Base-by-base conservation (phyloP, 495 filamentous ascomycete species). In the Clavariopsis aquatica region DNA sequence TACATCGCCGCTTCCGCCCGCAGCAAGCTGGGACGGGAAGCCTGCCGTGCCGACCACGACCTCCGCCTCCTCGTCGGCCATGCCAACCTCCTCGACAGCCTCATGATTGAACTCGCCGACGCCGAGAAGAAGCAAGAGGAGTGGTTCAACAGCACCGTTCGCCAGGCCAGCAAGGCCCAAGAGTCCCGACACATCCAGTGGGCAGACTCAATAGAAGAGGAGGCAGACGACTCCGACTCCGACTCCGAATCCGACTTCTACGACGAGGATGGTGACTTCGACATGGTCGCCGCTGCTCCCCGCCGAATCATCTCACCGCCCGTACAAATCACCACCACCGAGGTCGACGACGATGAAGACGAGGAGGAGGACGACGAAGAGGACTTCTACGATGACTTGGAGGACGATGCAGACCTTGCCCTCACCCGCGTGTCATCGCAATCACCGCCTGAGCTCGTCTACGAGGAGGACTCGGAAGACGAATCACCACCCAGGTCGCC, bases 101-200 rank as follows among this genome's bases (percentile, higher is more conserved):
- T 98, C 69, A 98, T 97, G 94, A 81, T 96, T 64, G 92, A 96
- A 74, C 90, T 98, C 19, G 86, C 89, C 76, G 89, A 95, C 43
- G 94, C 95, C 72, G 95, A 98, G 81, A 84, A 86, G 64, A 92
- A 98, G 75, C 94, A 98, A 77, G 94, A 98, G 78, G 88, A 83
- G 57, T 98, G 95, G 95, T 98, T 97, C 87, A 92, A 97, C 84
- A 87, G 93, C 78, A 91, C 90, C 62, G 90, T 97, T 77, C 85
- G 81, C 74, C 89, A 88, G 70, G 91, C 89, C 70, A 66, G 75
- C 61, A 82, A 83, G 73, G 64, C 74, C 1, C 81, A 81, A 46
- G 71, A 84, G 64, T 81, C 87, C 46, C 82, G 81, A 69, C 91
- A 91, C 81, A 85, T 96, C 73, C 88, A 93, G 85, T 96, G 91